Evolutionary conservation across 495 filamentous ascomycete species (phyloP), one percentile per base, ranked within the genome.

Genomic region (Arthonia radiata): DNA sequence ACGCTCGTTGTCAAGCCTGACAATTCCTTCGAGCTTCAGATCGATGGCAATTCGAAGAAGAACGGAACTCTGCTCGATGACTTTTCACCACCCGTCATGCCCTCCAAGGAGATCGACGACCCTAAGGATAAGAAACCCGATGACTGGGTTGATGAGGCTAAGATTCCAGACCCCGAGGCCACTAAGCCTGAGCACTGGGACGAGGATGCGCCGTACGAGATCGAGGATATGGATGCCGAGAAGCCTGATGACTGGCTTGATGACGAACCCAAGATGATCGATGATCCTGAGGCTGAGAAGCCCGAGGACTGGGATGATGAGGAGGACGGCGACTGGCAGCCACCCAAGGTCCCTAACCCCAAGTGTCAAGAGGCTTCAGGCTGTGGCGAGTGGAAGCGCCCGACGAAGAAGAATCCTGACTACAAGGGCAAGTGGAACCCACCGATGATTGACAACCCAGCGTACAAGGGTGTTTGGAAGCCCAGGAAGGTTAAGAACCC

Each of bases 281-380:
- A 83, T 28, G 89, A 99, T 59, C 89, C 89, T 24, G 83, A 93
- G 57, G 81, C 89, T 19, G 65, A 81, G 61, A 99, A 93, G 68
- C 89, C 89, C 33, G 89, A 93, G 56, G 86, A 94, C 43, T 99
- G 89, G 89, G 86, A 94, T 57, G 86, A 94, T 32, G 89, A 94
- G 61, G 89, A 99, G 55, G 89, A 99, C 57, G 89, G 89, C 44
- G 89, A 99, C 56, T 99, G 82, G 81, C 52, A 93, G 38, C 57
- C 86, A 17, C 89, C 89, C n/a, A 79, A 67, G 31, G 67, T 93
- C 23, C 62, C 76, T 44, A 94, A 94, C 67, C 77, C 86, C 48
- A 90, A 90, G 67, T 94, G 89, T 44, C 66, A 69, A 33, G 82
- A 93, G 26, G 74, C 58, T 35, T 81, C 83, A 54, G 89, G 89